Percentiles rank a stretch among this genome's conserved stretches.
Evolutionary conservation across 768 basidiomycete genomes (phyloP).

Genomic region (Rhodosporidiobolus sp.): DNA sequence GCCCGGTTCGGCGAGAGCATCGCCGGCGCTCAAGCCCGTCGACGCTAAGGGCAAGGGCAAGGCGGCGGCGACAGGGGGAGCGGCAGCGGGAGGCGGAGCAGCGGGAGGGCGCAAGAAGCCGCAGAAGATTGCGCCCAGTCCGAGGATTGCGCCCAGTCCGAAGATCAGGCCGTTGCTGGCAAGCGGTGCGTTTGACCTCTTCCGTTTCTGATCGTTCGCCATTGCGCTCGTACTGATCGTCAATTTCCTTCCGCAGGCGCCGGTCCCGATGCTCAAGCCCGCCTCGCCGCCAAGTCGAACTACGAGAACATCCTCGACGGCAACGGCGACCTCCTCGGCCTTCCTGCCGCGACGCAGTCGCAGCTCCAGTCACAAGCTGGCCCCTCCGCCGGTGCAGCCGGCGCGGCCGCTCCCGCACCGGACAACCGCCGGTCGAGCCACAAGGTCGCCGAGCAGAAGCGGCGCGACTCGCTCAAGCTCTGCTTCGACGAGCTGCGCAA

Average conservation of each 20-base stretch:
- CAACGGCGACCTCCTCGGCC: slow-evolving; percentile 21
- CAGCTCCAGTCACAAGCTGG: slow-evolving; percentile 8
- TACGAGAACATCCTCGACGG: slow-evolving; percentile 41
- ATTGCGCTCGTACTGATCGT: too few relatives aligned
- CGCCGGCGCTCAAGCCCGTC: slow-evolving; percentile 22
- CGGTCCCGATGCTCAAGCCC: slow-evolving; percentile 34
- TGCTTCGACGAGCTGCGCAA: slow-evolving; percentile 61
- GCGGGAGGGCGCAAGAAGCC: neutral
- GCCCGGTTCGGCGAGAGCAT: slow-evolving; percentile 2
- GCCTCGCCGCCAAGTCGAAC: slow-evolving; percentile 40
- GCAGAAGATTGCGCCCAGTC: slow-evolving; percentile 30
- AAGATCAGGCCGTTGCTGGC: slow-evolving; percentile 71
- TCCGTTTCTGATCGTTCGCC: neutral
- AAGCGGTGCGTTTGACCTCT: slow-evolving; percentile 51
- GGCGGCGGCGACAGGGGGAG: neutral
- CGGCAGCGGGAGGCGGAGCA: neutral
- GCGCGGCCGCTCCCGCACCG: neutral
- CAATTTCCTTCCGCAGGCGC: slow-evolving; percentile 9
- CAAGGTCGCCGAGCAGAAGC: slow-evolving; percentile 95
- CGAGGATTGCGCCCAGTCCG: slow-evolving; percentile 54
- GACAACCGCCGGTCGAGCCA: slow-evolving; percentile 51
- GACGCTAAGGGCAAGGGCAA: slow-evolving; percentile 37
- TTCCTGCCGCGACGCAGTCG: slow-evolving; percentile 3
- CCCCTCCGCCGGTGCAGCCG: neutral
- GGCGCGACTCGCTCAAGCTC: slow-evolving; percentile 91